Base-by-base conservation (phyloP, 2,329 filamentous ascomycete genomes). In the Xylariales sp. region DNA sequence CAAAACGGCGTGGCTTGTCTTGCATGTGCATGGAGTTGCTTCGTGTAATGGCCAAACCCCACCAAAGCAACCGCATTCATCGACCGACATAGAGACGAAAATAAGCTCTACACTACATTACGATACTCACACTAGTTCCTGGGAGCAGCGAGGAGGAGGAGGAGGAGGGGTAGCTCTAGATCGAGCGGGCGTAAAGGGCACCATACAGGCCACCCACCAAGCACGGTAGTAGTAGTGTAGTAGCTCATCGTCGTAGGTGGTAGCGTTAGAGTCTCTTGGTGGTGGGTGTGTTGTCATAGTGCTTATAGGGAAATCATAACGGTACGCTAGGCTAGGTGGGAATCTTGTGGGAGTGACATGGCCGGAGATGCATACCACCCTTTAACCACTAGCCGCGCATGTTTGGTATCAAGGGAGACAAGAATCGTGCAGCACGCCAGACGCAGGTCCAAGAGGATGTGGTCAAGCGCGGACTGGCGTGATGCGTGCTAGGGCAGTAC, bases 391-490 rank as follows among this genome's bases (percentile, higher is more conserved):
- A 30, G 32, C 45, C 16, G 14, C 30, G 6, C 30, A 62, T 34
- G 50, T 60, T 55, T 57, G 67, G 62, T 58, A 48, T 34, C 18
- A 59, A n/a, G 30, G 48, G 28, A 55, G 23, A 52, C 36, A 39
- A 10, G 68, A 69, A 74, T 71, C 71, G 60, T 74, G 75, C 73
- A 75, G 74, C 73, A 68, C 74, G 74, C 69, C 69, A 78, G 78
- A 81, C 76, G 81, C 81, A 82, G 80, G 80, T 82, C 80, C 80
- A 66, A 78, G 76, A 78, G 73, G 75, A 82, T 78, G 71, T 68
- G 79, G 80, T 76, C 77, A 81, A 77, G 79, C 79, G 78, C 75
- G 62, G 72, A 67, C 73, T 62, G 30, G 56, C 53, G 62, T 60
- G 45, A 64, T 56, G 64, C 39, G 54, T 46, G 45, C 56, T 46